A percentile compares a stretch with the other conserved stretches of the same genome.
phyloP scores from a whole-genome alignment of 495 filamentous ascomycete species.

The Annulohypoxylon stygium region DNA sequence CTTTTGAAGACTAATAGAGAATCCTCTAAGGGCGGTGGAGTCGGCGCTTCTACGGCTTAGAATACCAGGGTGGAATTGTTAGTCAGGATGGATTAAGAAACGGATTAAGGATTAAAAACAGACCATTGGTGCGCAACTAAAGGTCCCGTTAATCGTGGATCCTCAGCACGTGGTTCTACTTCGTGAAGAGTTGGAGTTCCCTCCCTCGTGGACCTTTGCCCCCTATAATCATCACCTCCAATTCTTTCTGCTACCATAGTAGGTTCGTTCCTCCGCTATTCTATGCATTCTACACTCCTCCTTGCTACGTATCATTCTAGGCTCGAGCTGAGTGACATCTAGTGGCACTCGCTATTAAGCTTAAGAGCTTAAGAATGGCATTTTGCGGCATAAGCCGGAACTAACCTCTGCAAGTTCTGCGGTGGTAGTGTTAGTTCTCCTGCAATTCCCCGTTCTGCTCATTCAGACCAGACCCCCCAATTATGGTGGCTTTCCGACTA shows the following conservation, averaged over 20 bases:
- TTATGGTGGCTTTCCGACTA: conserved; percentile 42
- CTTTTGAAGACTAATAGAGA: background rate
- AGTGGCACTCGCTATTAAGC: conserved; percentile 14
- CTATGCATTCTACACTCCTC: background rate
- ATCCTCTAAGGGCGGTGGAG: conserved; percentile 14
- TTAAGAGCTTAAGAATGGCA: conserved; percentile 7
- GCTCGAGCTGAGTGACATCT: conserved; percentile 17
- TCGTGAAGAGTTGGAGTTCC: conserved; percentile 29
- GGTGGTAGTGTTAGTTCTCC: too few relatives aligned
- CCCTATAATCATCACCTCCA: conserved; percentile 16
- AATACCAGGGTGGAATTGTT: conserved; percentile 25
- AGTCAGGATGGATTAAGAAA: conserved; percentile 25
- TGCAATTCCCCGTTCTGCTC: background rate
- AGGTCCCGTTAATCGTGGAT: conserved; percentile 15
- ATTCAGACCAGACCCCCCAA: background rate
- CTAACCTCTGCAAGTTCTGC: conserved; percentile 33
- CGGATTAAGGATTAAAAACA: conserved; percentile 1
- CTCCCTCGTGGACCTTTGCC: background rate
- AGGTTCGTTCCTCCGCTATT: conserved; percentile 17
- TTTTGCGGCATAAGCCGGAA: conserved; percentile 28
- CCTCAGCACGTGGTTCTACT: conserved; percentile 34
- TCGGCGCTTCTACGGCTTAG: conserved; percentile 46
- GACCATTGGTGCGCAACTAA: conserved; percentile 41
- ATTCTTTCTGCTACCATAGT: background rate
- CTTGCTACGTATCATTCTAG: conserved; percentile 18